Base-by-base conservation (phyloP, 73 alveolate species). In the Blepharisma stoltei region DNA sequence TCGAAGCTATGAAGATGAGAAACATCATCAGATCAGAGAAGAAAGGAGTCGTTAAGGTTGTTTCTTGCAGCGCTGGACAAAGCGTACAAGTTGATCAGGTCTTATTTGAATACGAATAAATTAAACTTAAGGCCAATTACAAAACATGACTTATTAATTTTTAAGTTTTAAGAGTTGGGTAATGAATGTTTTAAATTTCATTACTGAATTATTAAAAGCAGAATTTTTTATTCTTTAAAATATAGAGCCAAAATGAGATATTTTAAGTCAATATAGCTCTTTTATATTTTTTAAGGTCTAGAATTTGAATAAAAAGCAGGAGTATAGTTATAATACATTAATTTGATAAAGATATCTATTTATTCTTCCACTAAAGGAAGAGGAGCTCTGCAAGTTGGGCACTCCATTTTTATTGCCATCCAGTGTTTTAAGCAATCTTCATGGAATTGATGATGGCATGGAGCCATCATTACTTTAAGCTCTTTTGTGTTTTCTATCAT, bases 391-490 rank as follows among this genome's bases (percentile, higher is more conserved):
- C 99, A 96, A 80, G 93, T 90, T 9, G 99, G 99, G 44, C 99
- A 96, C 82, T 96, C 97, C 81, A 90, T 79, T 78, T 96, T 96
- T 81, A 90, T 86, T 70, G 78, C 83, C 88, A 96, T 94, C 99
- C 99, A 96, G 80, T 89, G 86, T 81, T 86, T 87, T 44, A 96
- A 85, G 82, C 99, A 96, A 54, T 88, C 82, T 7, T 86, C 81
- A 82, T 96, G 99, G 82, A 94, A 96, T 65, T 86, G 81, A 88
- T 96, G 99, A 21, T 80, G 68, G 66, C 99, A 96, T 45, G 99
- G 99, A 2, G 99, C 93, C 46, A 84, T 76, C 95, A 92, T 82
- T 54, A 82, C 82, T 49, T 78, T 82, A 78, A 78, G 67, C 37
- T 50, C 32, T 18, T 60, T 49, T 27, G 20, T 71, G 55, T 11